Evolutionary conservation across 768 basidiomycete species (phyloP).

Genomic region (Xanthoconium purpureum): DNA sequence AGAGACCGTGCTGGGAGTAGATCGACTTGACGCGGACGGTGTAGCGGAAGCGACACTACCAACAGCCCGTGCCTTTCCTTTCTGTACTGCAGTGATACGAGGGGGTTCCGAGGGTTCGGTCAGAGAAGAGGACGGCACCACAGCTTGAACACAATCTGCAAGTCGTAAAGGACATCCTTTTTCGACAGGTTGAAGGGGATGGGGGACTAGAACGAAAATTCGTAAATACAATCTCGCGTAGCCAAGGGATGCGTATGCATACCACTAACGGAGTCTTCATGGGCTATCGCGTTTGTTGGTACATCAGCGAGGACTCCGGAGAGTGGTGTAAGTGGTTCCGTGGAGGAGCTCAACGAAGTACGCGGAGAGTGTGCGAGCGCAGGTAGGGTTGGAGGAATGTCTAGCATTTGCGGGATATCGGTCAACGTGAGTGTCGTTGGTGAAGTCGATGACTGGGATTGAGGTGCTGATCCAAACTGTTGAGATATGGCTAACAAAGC

Average conservation of each 20-base stretch:
- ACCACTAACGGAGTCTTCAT: slow-evolving; percentile 11
- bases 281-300: neutral
- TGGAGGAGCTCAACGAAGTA: slow-evolving; percentile 32
- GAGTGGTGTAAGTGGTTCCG: slow-evolving; percentile 26
- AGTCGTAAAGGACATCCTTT: neutral
- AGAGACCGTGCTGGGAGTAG: neutral
- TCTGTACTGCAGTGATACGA: slow-evolving; percentile 1
- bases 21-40: neutral
- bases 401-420: slow-evolving; percentile 1
- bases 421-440: neutral
- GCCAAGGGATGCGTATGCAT: neutral
- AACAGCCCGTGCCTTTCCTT: slow-evolving; percentile 18
- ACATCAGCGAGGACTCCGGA: slow-evolving; percentile 16
- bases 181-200: neutral
- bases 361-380: slow-evolving; percentile 28
- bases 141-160: neutral
- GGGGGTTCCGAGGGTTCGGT: neutral
- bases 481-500: slow-evolving; percentile 30
- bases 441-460: neutral
- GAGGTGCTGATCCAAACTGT: neutral
- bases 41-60: neutral
- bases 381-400: slow-evolving; percentile 14
- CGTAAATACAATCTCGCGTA: neutral
- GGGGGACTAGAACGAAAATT: slow-evolving; percentile 4
- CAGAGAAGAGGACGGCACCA: neutral